Base-by-base conservation (phyloP, 1,139 yeast genomes). In the Hyphopichia fennica region DNA sequence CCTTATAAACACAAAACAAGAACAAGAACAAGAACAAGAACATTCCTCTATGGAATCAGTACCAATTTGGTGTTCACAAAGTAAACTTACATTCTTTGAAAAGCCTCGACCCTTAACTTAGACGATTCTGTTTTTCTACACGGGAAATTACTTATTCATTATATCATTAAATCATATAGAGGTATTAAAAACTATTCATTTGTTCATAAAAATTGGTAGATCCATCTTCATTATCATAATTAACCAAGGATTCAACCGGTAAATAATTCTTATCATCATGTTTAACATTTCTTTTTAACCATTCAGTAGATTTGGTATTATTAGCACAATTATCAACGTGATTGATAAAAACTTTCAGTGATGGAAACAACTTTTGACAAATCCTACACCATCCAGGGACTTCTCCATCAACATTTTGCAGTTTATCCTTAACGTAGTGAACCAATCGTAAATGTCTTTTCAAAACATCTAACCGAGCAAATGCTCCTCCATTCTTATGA, bases 401-500 rank as follows among this genome's bases (percentile, higher is more conserved):
- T 11, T 71, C 68, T 6, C 43, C 49, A 14, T 47, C 49, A 25
- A 53, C 45, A 9, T 50, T 45, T 35, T 51, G 62, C 44, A 65
- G 68, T 44, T 67, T 65, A 48, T 77, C 82, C 39, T 70, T 79
- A 23, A 79, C 81, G 54, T 71, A 82, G 60, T 85, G 91, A 22
- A 84, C 87, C 40, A 84, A 67, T 44, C 77, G 72, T 44, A 85
- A 65, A 58, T 85, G 91, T 40, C 91, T 70, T 50, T 84, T 84
- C 47, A 84, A 64, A 27, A 84, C 90, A 52, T 85, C 91, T 44
- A 83, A 63, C 40, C 91, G 66, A 52, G 79, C 81, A 60, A 85
- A 85, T 0, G 86, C 77, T 4, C 90, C 90, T 11, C 85, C 87
- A 48, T 83, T 83, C 40, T 84, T 71, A 57, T 84, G 91, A 56